Evolutionary conservation across 768 basidiomycete species (phyloP), one percentile per base, ranked within the genome.

Genomic region (Macrocybe gigantea): DNA sequence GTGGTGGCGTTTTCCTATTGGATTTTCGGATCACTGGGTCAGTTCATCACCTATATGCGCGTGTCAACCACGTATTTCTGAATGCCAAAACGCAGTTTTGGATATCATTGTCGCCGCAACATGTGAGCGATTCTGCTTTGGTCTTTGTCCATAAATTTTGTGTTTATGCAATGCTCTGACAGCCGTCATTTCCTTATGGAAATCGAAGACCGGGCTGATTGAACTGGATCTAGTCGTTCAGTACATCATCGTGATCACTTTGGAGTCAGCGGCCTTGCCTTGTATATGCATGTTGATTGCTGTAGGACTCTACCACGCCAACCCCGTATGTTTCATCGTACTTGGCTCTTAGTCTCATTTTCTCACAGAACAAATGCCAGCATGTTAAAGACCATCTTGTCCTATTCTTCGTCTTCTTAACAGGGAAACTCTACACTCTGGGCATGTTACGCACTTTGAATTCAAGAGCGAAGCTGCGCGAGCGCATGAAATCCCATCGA

Each of bases 371-470:
- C 30, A 15, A 33, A 29, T 13, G 6, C 38, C 48, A 69, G 69
- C 49, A 61, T 39, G 46, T 55, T n/a, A 53, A 62, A 12, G 65
- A 69, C 47, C 66, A 73, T 52, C 61, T 78, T 6, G 68, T 74
- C 32, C 55, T 78, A 5, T 70, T 78, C 52, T 78, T 79, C 55
- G 62, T 72, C 33, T 56, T 78, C 12, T 58, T 75, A 41, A 74
- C 75, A 3, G 76, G 77, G 34, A 79, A 79, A 55, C 64, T 79
- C 49, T 78, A 73, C 38, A 53, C 63, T 4, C 64, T 72, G 37
- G 72, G 70, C 8, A 62, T 71, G 56, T 56, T 72, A 34, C 66
- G 68, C 15, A 68, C 68, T 1, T 56, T 73, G 33, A 72, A 70
- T 47, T 64, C 65, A 7, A 58, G 70, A 14, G 53, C 52, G 29